Evolutionary conservation across 202 grass and related monocot genomes (phyloP).

Genomic region (Setaria viridis): DNA sequence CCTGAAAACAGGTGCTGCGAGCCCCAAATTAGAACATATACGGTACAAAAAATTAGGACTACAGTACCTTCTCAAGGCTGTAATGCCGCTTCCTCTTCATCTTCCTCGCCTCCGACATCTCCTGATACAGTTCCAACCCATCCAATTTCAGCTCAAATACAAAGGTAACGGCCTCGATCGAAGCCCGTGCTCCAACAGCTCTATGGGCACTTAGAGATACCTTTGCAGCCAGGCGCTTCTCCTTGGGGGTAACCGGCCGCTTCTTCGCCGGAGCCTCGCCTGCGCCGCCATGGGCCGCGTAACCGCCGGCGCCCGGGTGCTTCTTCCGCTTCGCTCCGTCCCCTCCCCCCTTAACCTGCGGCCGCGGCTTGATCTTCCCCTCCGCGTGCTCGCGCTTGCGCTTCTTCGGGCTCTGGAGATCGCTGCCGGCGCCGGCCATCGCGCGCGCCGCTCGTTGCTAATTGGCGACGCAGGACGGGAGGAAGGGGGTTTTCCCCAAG

Average conservation of each 20-base stretch:
- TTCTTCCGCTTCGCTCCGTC: constrained; percentile 40
- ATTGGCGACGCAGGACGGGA: neutral
- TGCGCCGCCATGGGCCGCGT: neutral
- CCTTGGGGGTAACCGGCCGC: constrained; percentile 53
- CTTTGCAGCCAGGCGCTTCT: constrained; percentile 77
- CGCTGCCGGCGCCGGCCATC: constrained; percentile 46
- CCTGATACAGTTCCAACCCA: constrained; percentile 42
- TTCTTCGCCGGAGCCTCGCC: constrained; percentile 39
- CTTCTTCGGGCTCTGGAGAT: constrained; percentile 51
- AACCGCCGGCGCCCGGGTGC: neutral
- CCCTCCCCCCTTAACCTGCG: constrained; percentile 21
- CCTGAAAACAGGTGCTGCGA: neutral
- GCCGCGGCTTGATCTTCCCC: constrained; percentile 15
- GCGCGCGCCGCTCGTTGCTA: neutral
- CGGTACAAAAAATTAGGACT: neutral
- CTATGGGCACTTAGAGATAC: constrained; percentile 14
- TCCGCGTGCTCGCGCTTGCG: constrained; percentile 55
- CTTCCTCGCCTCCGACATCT: constrained; percentile 83
- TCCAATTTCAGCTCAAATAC: neutral
- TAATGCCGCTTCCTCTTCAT: constrained; percentile 86
- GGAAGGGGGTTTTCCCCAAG: neutral
- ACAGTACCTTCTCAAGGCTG: constrained; percentile 74
- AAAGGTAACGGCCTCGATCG: neutral
- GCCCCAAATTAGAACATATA: neutral
- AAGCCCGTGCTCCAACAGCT: neutral